Percentiles rank a stretch among this genome's conserved stretches.
phyloP scores from a whole-genome alignment of 2,329 filamentous ascomycete species.

The Phoma sp. region DNA sequence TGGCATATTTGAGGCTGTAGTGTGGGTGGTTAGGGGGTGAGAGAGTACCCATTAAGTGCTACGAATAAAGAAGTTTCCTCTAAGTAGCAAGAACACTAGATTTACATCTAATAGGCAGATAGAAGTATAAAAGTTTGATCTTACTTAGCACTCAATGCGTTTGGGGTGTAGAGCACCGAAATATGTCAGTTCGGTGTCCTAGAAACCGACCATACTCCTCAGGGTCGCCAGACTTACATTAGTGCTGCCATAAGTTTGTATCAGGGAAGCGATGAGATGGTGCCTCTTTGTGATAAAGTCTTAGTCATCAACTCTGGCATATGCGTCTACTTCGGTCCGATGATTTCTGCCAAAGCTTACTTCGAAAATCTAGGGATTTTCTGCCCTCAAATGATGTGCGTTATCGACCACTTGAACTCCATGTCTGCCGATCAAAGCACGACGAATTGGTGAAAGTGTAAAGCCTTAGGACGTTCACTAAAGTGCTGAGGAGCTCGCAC shows the following conservation, averaged over 20 bases:
- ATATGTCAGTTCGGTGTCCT: too few species aligned
- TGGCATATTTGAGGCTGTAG: too few species aligned
- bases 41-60: too few species aligned
- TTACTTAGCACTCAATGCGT: too few species aligned
- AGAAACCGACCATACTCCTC: too few species aligned
- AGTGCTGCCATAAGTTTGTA: slow-evolving; percentile 65
- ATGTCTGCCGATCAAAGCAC: slow-evolving; percentile 43
- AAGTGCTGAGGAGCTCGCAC: slow-evolving; percentile 2
- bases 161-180: too few species aligned
- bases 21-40: too few species aligned
- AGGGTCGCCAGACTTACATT: slow-evolving; percentile 53
- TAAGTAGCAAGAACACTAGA: too few species aligned
- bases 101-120: too few species aligned
- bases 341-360: slow-evolving; percentile 64
- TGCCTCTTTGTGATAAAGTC: slow-evolving; percentile 72
- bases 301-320: slow-evolving; percentile 76
- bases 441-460: slow-evolving; percentile 51
- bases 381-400: slow-evolving; percentile 67
- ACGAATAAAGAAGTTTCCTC: too few species aligned
- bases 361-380: slow-evolving; percentile 73
- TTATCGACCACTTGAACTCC: slow-evolving; percentile 71
- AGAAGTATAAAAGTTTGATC: too few species aligned
- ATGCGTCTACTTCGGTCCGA: slow-evolving; percentile 75
- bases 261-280: slow-evolving; percentile 56
- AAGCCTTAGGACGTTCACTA: slow-evolving; percentile 58